Evolutionary conservation across 441 rosid species (phyloP).

Genomic region (Metrosideros polymorpha): DNA sequence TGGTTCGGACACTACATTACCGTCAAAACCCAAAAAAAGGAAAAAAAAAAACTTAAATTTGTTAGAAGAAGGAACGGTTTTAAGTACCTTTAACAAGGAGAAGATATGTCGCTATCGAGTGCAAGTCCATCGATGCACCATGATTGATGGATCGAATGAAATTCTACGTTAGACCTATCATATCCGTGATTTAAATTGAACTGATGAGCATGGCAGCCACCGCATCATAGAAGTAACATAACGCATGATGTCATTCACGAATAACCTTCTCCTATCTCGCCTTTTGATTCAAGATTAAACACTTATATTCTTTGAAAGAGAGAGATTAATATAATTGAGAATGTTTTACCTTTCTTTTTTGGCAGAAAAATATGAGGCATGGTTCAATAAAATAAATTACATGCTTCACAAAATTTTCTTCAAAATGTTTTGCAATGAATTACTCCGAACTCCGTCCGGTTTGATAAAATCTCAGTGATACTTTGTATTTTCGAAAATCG

Average conservation of each 20-base stretch:
- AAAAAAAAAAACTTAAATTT: background rate
- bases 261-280: background rate
- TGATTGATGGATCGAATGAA: background rate
- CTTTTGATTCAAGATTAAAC: background rate
- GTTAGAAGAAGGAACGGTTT: background rate
- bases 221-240: background rate
- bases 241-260: background rate
- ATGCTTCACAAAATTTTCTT: background rate
- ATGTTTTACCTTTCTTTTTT: background rate
- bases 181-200: background rate
- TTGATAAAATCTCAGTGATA: background rate
- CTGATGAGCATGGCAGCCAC: background rate
- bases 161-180: background rate
- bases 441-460: accelerated
- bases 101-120: accelerated
- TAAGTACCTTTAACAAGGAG: background rate
- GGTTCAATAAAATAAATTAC: accelerated
- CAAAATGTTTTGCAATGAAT: background rate
- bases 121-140: background rate
- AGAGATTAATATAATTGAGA: background rate
- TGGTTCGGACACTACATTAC: accelerated
- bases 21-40: background rate
- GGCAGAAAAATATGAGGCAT: background rate
- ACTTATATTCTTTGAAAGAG: background rate
- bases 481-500: accelerated